These are phyloP conservation scores for Penicillium angulare DNA, from an alignment of 495 filamentous ascomycete genomes.

Conservation along the genomic window DNA sequence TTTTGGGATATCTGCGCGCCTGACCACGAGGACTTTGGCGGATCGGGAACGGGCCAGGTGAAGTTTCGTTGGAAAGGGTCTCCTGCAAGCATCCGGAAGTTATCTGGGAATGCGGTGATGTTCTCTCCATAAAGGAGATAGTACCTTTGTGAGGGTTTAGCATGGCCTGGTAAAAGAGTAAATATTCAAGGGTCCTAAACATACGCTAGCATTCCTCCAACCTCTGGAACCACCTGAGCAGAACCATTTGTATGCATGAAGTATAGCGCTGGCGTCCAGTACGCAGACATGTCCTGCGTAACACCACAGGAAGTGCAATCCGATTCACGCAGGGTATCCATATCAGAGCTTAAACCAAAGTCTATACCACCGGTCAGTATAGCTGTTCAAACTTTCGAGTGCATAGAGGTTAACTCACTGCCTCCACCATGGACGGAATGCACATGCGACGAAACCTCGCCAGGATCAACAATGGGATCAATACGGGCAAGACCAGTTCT, in stretches of 20 bases:
- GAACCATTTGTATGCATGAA: slow-evolving; percentile 57
- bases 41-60: slow-evolving; percentile 65
- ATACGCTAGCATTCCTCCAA: slow-evolving; percentile 59
- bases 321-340: slow-evolving; percentile 41
- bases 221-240: slow-evolving; percentile 49
- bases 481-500: slow-evolving; percentile 59
- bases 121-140: slow-evolving; percentile 66
- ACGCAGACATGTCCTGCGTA: slow-evolving; percentile 59
- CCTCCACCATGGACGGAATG: slow-evolving; percentile 54
- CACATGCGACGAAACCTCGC: slow-evolving; percentile 44
- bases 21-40: slow-evolving; percentile 70
- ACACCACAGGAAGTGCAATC: slow-evolving; percentile 58
- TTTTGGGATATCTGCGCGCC: slow-evolving; percentile 57
- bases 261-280: slow-evolving; percentile 61
- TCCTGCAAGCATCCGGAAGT: slow-evolving; percentile 86
- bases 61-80: slow-evolving; percentile 68
- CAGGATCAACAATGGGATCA: slow-evolving; percentile 53
- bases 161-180: neutral
- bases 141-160: slow-evolving; percentile 51
- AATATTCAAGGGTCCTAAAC: slow-evolving; percentile 11
- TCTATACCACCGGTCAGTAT: slow-evolving; percentile 24
- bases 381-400: neutral
- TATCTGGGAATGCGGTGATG: slow-evolving; percentile 71
- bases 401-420: slow-evolving; percentile 39
- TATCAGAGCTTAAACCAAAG: slow-evolving; percentile 46